Conservation (phyloP, 2,329 filamentous ascomycete species). For the Aspergillus fumigatiaffinis region DNA sequence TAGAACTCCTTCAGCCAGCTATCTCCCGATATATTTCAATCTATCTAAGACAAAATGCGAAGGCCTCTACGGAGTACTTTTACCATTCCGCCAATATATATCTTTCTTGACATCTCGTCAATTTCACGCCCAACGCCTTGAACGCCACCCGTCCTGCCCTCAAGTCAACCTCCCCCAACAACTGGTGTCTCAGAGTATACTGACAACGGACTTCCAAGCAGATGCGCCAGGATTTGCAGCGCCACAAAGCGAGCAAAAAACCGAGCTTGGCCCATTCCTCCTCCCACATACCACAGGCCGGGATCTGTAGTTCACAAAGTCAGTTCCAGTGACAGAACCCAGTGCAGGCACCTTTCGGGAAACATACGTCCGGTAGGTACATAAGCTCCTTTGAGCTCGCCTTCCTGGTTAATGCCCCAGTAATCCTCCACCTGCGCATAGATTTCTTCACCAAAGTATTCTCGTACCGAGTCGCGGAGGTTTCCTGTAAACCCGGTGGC, state of each 20-base stretch:
- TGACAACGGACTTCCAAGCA: slow-evolving; percentile 16
- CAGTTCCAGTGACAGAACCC: background rate
- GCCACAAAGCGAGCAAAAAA: slow-evolving; percentile 44
- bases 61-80: too few relatives aligned
- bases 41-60: too few relatives aligned
- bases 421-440: slow-evolving; percentile 42
- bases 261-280: slow-evolving; percentile 39
- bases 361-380: slow-evolving; percentile 37
- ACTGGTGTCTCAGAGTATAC: slow-evolving; percentile 3
- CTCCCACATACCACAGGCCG: slow-evolving; percentile 44
- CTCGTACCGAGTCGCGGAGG: slow-evolving; percentile 36
- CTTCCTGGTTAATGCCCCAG: slow-evolving; percentile 46
- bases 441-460: slow-evolving; percentile 40
- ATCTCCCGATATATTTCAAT: too few relatives aligned
- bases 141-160: background rate
- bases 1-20: too few relatives aligned
- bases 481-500: slow-evolving; percentile 43
- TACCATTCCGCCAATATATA: background rate
- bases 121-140: background rate
- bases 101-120: background rate
- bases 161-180: background rate
- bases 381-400: slow-evolving; percentile 45
- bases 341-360: background rate
- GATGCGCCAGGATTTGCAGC: slow-evolving; percentile 42
- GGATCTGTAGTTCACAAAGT: slow-evolving; percentile 17